Evolutionary conservation across 345 rosid genomes (phyloP).

Genomic region (Nasturtium officinale): DNA sequence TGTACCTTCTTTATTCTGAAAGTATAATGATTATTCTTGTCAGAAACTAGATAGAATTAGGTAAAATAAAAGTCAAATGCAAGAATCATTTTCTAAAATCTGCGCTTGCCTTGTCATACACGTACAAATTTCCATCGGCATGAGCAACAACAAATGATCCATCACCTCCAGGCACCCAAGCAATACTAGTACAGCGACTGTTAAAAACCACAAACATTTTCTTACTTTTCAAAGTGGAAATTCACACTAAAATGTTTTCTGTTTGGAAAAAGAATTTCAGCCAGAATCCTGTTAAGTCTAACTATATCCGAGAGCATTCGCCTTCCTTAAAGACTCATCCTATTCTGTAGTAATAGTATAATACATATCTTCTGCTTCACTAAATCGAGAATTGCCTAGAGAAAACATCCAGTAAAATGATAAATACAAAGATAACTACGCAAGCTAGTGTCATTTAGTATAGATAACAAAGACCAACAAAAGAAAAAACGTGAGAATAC

Average conservation of each 20-base stretch:
- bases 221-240: conserved; percentile 20
- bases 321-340: neutral
- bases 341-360: neutral
- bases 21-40: conserved; percentile 4
- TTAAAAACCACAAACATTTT: conserved; percentile 36
- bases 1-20: conserved; percentile 85
- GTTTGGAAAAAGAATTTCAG: neutral
- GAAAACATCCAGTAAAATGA: neutral
- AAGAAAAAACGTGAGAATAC: conserved; percentile 14
- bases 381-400: neutral
- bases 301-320: neutral
- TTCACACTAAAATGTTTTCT: neutral
- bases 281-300: neutral
- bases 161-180: conserved; percentile 98
- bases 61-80: neutral
- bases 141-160: conserved; percentile 96
- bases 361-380: neutral
- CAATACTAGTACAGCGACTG: conserved; percentile 90
- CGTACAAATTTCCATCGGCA: conserved; percentile 92
- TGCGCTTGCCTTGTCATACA: conserved; percentile 93
- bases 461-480: conserved; percentile 3
- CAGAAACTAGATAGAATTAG: conserved; percentile 10
- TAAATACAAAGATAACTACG: neutral
- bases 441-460: neutral
- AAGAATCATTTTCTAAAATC: conserved; percentile 10